Conservation (phyloP, 805 yeast genomes). For the Myxozyma mucilagina region DNA sequence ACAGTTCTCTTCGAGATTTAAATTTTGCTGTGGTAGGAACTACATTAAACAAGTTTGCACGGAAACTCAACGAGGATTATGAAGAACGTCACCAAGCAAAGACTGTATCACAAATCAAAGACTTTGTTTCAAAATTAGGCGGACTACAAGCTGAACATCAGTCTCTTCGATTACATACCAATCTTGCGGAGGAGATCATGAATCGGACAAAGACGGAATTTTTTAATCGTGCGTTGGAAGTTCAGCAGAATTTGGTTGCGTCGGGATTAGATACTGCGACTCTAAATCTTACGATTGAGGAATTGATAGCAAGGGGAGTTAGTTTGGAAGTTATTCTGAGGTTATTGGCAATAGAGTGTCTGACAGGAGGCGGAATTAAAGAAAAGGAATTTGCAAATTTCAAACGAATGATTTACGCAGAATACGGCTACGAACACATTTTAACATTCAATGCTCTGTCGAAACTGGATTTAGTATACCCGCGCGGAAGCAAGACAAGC, state of each 20-base stretch:
- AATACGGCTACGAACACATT: slow-evolving; percentile 62
- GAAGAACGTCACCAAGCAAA: slow-evolving; percentile 59
- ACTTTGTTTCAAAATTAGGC: slow-evolving; percentile 69
- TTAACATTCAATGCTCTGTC: slow-evolving; percentile 51
- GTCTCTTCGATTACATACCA: slow-evolving; percentile 56
- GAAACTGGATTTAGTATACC: slow-evolving; percentile 50
- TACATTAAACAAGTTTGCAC: slow-evolving; percentile 68
- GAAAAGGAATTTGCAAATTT: slow-evolving; percentile 61
- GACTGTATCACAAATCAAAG: slow-evolving; percentile 64
- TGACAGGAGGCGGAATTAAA: slow-evolving; percentile 67
- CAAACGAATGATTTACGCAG: slow-evolving; percentile 56
- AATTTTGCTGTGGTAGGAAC: slow-evolving; percentile 83
- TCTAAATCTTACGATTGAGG: slow-evolving; percentile 46
- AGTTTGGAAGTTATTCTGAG: slow-evolving; percentile 50
- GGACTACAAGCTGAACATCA: slow-evolving; percentile 67
- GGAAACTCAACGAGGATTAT: slow-evolving; percentile 65
- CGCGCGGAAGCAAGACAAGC: slow-evolving; percentile 32
- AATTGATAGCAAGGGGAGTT: slow-evolving; percentile 52
- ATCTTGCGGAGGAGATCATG: slow-evolving; percentile 33
- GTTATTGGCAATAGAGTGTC: slow-evolving; percentile 57
- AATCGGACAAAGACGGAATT: slow-evolving; percentile 28
- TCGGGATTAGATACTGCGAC: slow-evolving; percentile 48
- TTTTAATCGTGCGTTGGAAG: slow-evolving; percentile 52
- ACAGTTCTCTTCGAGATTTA: slow-evolving; percentile 54
- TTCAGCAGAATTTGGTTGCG: slow-evolving; percentile 71